These are phyloP conservation scores for Parathielavia appendiculata DNA, from an alignment of 495 filamentous ascomycete genomes.

Conservation along the genomic window DNA sequence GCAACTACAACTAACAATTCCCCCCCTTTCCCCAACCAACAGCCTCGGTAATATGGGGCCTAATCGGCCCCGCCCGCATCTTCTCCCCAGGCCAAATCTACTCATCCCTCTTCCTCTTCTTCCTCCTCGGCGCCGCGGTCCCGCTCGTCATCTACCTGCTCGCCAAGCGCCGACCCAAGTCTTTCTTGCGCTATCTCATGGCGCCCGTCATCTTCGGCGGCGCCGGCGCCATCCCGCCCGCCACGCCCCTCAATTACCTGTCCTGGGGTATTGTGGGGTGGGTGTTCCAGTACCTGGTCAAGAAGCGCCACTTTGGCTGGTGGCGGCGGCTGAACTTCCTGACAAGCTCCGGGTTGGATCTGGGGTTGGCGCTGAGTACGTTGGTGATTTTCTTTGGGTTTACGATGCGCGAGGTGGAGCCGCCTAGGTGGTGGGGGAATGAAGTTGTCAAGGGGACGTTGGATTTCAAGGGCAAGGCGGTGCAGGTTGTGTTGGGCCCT, in stretches of 20 bases:
- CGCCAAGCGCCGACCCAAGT: conserved; percentile 50
- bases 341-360: conserved; percentile 55
- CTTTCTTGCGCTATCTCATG: conserved; percentile 51
- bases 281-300: conserved; percentile 58
- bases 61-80: conserved; percentile 59
- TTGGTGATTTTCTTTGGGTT: conserved; percentile 60
- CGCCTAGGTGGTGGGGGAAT: conserved; percentile 55
- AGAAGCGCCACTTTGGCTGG: conserved; percentile 56
- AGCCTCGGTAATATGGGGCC: conserved; percentile 65
- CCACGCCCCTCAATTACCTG: conserved; percentile 63
- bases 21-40: background rate
- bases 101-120: conserved; percentile 59
- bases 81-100: conserved; percentile 68
- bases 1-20: too few relatives aligned
- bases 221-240: conserved; percentile 58
- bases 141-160: conserved; percentile 55
- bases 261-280: conserved; percentile 63
- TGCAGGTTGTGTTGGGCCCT: conserved; percentile 41
- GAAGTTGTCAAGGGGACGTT: conserved; percentile 44
- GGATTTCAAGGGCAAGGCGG: conserved; percentile 49
- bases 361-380: conserved; percentile 57
- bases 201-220: conserved; percentile 67
- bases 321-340: conserved; percentile 64
- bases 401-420: conserved; percentile 43
- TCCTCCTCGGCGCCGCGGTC: conserved; percentile 52